Evolutionary conservation across 139 green algal species (phyloP).

Genomic region (Chlamydomonas sp.): DNA sequence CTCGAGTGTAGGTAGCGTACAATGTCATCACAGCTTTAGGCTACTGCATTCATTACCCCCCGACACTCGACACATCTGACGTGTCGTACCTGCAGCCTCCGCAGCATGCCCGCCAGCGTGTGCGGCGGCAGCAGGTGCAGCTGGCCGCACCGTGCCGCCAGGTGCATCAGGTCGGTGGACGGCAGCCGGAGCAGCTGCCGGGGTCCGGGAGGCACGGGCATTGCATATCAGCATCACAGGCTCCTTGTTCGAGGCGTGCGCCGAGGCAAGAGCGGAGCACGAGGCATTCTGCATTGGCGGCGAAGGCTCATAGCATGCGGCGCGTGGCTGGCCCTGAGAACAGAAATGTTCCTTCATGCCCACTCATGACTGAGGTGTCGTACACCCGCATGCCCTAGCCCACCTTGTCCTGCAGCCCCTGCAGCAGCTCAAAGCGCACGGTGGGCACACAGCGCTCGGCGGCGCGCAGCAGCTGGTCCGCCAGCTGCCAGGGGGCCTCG

Average conservation of each 20-base stretch:
- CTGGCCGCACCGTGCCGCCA: constrained; percentile 3
- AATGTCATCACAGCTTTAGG: no score
- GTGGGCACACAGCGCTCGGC: constrained; percentile 7
- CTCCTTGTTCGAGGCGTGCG: no score
- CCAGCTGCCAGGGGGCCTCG: constrained; percentile 16
- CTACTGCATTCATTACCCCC: no score
- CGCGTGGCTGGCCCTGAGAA: no score
- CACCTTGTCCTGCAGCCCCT: constrained; percentile 27
- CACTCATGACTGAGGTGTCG: not conserved
- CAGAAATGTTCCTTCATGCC: not conserved
- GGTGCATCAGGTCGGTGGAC: constrained; percentile 14
- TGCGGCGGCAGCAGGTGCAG: constrained; percentile 35
- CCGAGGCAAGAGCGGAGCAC: no score
- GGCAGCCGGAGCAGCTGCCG: constrained; percentile 20
- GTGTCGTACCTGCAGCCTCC: not conserved
- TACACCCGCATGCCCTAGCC: not conserved
- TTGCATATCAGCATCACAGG: no score
- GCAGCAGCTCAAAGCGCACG: constrained; percentile 25
- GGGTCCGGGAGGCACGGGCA: not conserved
- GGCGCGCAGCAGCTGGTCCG: constrained; percentile 25
- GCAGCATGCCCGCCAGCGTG: constrained; percentile 8
- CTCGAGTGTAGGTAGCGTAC: no score
- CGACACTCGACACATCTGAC: no score
- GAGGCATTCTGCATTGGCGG: no score
- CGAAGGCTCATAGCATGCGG: no score